phyloP scores from a whole-genome alignment of 2,329 filamentous ascomycete genomes.

The Fusarium devonianum region DNA sequence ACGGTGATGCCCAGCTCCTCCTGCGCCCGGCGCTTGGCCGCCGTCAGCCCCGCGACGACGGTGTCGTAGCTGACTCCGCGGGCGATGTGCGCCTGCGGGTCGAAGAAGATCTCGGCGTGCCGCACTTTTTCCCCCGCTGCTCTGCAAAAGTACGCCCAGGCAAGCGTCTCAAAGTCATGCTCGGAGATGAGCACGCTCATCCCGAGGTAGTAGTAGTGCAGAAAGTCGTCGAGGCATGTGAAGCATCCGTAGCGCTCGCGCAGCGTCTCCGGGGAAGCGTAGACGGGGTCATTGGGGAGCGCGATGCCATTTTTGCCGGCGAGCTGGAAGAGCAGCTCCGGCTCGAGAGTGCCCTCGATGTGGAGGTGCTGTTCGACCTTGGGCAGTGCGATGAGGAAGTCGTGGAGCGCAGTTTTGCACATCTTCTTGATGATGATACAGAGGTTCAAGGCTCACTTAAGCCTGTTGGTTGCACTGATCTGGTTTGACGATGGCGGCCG shows the following conservation, averaged over 20 bases:
- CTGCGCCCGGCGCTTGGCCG: slow-evolving; percentile 67
- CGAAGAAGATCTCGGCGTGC: slow-evolving; percentile 82
- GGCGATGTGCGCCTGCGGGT: slow-evolving; percentile 75
- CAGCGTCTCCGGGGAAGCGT: slow-evolving; percentile 66
- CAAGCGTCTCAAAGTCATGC: slow-evolving; percentile 75
- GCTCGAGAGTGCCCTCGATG: slow-evolving; percentile 77
- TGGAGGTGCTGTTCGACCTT: slow-evolving; percentile 87
- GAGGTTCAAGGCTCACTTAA: neutral
- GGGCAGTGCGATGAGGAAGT: slow-evolving; percentile 70
- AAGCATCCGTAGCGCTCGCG: slow-evolving; percentile 71
- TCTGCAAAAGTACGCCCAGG: slow-evolving; percentile 73
- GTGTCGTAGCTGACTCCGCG: slow-evolving; percentile 69
- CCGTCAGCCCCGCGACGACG: slow-evolving; percentile 68
- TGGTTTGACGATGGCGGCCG: neutral
- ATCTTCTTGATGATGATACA: slow-evolving; percentile 46
- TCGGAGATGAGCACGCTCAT: slow-evolving; percentile 72
- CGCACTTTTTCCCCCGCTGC: slow-evolving; percentile 70
- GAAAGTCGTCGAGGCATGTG: slow-evolving; percentile 76
- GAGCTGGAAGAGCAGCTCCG: slow-evolving; percentile 73
- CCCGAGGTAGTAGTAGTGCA: slow-evolving; percentile 80
- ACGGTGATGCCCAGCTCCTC: slow-evolving; percentile 68
- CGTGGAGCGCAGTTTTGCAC: slow-evolving; percentile 60
- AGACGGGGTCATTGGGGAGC: slow-evolving; percentile 70
- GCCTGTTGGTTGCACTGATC: neutral
- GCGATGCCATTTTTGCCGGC: slow-evolving; percentile 70